Evolutionary conservation across 1,284 basidiomycete species (phyloP), one percentile per base, ranked within the genome.

Genomic region (Pyrrhoderma noxium): DNA sequence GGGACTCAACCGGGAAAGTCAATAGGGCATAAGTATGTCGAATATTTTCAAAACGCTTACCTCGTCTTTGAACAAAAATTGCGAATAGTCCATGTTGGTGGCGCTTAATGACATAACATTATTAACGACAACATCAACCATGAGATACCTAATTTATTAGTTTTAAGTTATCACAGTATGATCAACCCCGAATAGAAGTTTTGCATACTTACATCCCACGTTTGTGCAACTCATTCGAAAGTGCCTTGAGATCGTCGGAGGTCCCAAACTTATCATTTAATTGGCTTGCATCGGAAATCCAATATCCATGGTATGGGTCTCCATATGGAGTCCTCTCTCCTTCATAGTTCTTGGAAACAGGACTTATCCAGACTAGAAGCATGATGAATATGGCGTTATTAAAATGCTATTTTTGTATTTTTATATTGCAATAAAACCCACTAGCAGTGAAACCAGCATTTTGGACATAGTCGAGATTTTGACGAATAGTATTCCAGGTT

Each of bases 51-150:
- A 37, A 9, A n/a, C 27, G 7, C 79, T 60, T 70, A 52, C 56
- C 57, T 36, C 27, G 21, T 79, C 65, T 57, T 79, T 80, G 70
- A 85, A 83, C 63, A 79, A 69, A 64, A 78, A 85, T 0, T 63
- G 62, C 8, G 79, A 77, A 54, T 74, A 74, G 61, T 80, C 75
- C 7, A 82, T 80, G 5, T 70, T 73, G 38, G 68, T 71, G 21
- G 40, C 34, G 8, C 76, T 72, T 7, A 75, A 74, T 3, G 81
- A 68, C 64, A 82, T 86, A 45, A 87, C 76, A 63, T 85, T 80
- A 66, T 89, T 89, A 25, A 86, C 77, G 35, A 87, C 85, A 44
- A 89, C 69, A 62, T 89, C 86, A 54, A 89, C 78, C 87, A 89
- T 89, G 57, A 88, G 69, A 61, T 80, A 82, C 77, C 75, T 77